A percentile compares a stretch with the other conserved stretches of the same genome.
phyloP scores from a whole-genome alignment of 2,329 filamentous ascomycete species.

The Capronia coronata region DNA sequence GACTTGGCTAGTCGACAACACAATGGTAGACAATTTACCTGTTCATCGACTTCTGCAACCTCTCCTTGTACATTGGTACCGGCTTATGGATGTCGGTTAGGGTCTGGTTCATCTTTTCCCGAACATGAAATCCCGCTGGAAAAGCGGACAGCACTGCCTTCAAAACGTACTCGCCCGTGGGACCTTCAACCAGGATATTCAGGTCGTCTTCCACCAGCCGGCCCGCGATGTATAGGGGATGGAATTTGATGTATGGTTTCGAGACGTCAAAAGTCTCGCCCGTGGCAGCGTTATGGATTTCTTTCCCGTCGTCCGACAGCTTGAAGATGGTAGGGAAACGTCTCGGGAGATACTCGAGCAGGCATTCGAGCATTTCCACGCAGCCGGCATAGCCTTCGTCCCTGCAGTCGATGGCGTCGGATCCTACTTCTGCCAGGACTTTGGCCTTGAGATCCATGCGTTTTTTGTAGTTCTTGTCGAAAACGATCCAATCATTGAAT shows the following conservation, averaged over 20 bases:
- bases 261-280: neutral
- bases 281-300: neutral
- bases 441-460: neutral
- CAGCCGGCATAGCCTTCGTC: neutral
- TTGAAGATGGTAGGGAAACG: constrained; percentile 1
- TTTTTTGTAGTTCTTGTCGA: constrained; percentile 1
- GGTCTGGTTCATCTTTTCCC: constrained; percentile 11
- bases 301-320: neutral
- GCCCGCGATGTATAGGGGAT: neutral
- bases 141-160: constrained; percentile 16
- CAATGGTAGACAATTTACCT: too few species aligned
- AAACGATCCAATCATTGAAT: neutral
- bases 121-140: constrained; percentile 14
- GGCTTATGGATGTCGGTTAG: constrained; percentile 30
- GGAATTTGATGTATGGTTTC: neutral
- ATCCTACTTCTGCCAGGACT: neutral
- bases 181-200: neutral
- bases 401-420: neutral
- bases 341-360: neutral
- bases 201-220: neutral
- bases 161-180: constrained; percentile 8
- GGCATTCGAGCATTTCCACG: neutral
- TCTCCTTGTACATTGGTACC: constrained; percentile 8
- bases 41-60: constrained; percentile 4
- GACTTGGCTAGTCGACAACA: too few species aligned